phyloP scores from a whole-genome alignment of 2,329 filamentous ascomycete species.

The Orbilia brochopaga region DNA sequence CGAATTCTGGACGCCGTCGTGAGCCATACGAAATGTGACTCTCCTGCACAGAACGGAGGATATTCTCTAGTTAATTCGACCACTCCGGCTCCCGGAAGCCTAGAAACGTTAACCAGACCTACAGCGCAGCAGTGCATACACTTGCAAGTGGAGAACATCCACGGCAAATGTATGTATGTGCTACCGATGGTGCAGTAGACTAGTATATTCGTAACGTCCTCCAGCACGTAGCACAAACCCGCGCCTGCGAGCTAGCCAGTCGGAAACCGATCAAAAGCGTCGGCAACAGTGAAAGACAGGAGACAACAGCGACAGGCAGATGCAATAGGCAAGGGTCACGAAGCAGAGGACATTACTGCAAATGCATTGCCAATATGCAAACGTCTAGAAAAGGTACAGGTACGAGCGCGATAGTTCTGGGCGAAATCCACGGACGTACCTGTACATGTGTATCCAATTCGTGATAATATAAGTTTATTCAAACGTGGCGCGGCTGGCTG shows the following conservation, averaged over 20 bases:
- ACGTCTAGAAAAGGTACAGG: background rate
- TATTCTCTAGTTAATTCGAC: background rate
- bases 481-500: background rate
- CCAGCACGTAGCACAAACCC: too few species aligned
- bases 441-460: background rate
- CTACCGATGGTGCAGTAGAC: too few species aligned
- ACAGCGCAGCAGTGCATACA: too few species aligned
- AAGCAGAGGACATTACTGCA: background rate
- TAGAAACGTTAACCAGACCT: background rate
- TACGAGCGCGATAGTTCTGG: background rate
- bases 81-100: background rate
- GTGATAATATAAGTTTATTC: background rate
- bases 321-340: background rate
- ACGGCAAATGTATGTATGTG: too few species aligned
- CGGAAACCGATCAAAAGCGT: too few species aligned
- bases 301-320: conserved; percentile 1
- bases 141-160: too few species aligned
- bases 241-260: too few species aligned
- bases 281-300: background rate
- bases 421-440: background rate
- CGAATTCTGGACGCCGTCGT: conserved; percentile 7
- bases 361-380: background rate
- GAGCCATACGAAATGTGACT: background rate
- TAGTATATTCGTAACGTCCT: too few species aligned
- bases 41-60: background rate